Percentiles rank a stretch among this genome's conserved stretches.
These are phyloP conservation scores for Citrus cavaleriei DNA, from an alignment of 345 rosid species.

Conservation along the genomic window DNA sequence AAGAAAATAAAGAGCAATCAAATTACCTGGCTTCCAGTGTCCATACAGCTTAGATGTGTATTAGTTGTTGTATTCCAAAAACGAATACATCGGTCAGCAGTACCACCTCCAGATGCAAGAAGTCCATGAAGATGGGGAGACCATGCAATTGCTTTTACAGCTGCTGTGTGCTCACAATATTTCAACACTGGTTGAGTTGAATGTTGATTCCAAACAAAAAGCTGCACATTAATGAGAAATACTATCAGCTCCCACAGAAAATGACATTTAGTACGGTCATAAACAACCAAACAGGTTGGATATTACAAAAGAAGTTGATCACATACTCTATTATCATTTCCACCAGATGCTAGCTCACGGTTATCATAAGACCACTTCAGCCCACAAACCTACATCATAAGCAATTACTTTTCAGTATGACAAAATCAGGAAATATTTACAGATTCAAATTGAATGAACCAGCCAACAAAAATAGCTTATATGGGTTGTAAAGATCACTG, in stretches of 20 bases:
- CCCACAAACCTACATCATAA: slow-evolving; percentile 72
- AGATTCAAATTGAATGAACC: neutral
- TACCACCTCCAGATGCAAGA: slow-evolving; percentile 99
- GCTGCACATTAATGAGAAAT: slow-evolving; percentile 48
- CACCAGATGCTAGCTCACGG: slow-evolving; percentile 97
- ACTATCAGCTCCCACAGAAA: neutral
- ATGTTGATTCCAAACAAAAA: slow-evolving; percentile 96
- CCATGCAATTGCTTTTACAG: slow-evolving; percentile 99
- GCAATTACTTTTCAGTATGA: slow-evolving; percentile 12
- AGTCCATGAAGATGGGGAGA: slow-evolving; percentile 97
- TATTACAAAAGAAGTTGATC: neutral
- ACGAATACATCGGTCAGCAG: slow-evolving; percentile 93
- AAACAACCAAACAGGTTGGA: neutral
- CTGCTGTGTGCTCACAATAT: slow-evolving; percentile 94
- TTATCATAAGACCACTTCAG: slow-evolving; percentile 98
- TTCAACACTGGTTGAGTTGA: slow-evolving; percentile 87
- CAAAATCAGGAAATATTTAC: neutral
- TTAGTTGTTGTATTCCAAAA: slow-evolving; percentile 98
- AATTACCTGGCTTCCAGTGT: slow-evolving; percentile 92
- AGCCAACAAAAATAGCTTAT: neutral
- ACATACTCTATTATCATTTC: slow-evolving; percentile 90
- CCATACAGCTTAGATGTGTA: slow-evolving; percentile 80
- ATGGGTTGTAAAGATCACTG: neutral
- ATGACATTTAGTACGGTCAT: neutral
- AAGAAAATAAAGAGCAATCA: neutral